Evolutionary conservation across 106 monocot genomes (phyloP).

Genomic region (Narthecium ossifragum): DNA sequence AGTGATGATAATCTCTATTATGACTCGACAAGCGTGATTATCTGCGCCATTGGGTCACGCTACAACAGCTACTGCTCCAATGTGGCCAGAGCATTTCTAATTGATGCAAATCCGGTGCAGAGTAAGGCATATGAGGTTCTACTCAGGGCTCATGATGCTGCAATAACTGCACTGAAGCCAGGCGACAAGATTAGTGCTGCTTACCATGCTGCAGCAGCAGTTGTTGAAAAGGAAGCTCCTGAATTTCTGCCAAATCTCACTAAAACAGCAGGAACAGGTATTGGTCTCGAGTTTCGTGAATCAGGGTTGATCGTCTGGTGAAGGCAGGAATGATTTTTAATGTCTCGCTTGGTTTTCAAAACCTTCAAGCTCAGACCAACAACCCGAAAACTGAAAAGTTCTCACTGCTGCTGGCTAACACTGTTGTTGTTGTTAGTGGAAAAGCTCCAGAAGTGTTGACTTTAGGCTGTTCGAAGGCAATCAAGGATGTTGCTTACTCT

Average conservation of each 20-base stretch:
- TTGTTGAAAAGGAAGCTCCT: conserved; percentile 68
- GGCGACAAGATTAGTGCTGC: conserved; percentile 63
- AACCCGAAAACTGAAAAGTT: conserved; percentile 82
- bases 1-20: conserved; percentile 89
- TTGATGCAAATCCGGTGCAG: conserved; percentile 66
- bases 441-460: conserved; percentile 76
- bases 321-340: conserved; percentile 89
- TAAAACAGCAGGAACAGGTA: conserved; percentile 90
- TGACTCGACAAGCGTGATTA: conserved; percentile 81
- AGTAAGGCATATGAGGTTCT: conserved; percentile 81
- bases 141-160: conserved; percentile 81
- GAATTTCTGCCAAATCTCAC: conserved; percentile 63
- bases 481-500: conserved; percentile 74
- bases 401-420: conserved; percentile 78
- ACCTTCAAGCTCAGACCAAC: conserved; percentile 52
- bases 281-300: conserved; percentile 95
- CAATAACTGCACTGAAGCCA: conserved; percentile 50
- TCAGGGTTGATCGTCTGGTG: conserved; percentile 52
- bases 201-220: conserved; percentile 62
- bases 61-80: conserved; percentile 94
- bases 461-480: conserved; percentile 55
- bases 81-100: conserved; percentile 76
- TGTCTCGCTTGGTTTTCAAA: conserved; percentile 87
- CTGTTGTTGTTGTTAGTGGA: conserved; percentile 46
- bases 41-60: conserved; percentile 81